phyloP scores from a whole-genome alignment of 208 protist genomes.

The Herpetomonas samuelpessoai region DNA sequence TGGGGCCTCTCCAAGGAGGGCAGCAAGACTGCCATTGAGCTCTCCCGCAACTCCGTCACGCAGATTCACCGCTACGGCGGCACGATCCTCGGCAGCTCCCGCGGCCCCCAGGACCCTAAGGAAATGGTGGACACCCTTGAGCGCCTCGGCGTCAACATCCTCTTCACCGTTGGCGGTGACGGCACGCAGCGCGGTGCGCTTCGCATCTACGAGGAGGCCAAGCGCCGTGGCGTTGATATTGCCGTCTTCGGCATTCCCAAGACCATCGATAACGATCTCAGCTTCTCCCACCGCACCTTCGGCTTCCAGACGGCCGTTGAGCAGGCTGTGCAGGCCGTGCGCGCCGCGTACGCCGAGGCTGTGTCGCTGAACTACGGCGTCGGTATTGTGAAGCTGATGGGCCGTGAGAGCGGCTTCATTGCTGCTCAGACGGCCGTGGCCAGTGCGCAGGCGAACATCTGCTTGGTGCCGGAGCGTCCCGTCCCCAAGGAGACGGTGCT shows the following conservation, averaged over 20 bases:
- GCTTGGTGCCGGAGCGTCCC: constrained; percentile 90
- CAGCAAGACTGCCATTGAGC: constrained; percentile 84
- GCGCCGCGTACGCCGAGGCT: constrained; percentile 91
- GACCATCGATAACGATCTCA: constrained; percentile 96
- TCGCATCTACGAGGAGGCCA: constrained; percentile 79
- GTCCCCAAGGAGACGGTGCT: constrained; percentile 83
- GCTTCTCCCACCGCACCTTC: constrained; percentile 93
- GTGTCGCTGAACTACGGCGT: constrained; percentile 87
- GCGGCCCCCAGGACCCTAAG: constrained; percentile 81
- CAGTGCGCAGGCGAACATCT: constrained; percentile 89
- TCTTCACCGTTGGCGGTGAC: constrained; percentile 94
- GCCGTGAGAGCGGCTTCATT: constrained; percentile 94
- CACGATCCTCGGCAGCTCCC: constrained; percentile 91
- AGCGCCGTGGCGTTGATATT: constrained; percentile 77
- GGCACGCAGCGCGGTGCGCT: constrained; percentile 92
- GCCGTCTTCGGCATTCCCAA: constrained; percentile 94
- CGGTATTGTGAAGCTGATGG: constrained; percentile 96
- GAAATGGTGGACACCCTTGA: constrained; percentile 92
- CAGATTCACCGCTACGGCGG: constrained; percentile 93
- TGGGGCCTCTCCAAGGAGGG: constrained; percentile 89
- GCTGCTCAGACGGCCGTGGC: constrained; percentile 91
- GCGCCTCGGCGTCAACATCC: constrained; percentile 83
- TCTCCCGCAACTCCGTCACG: constrained; percentile 69
- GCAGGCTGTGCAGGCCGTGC: constrained; percentile 80
- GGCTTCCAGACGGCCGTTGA: constrained; percentile 95